phyloP scores from a whole-genome alignment of 2,329 filamentous ascomycete genomes.

The Cladophialophora carrionii region DNA sequence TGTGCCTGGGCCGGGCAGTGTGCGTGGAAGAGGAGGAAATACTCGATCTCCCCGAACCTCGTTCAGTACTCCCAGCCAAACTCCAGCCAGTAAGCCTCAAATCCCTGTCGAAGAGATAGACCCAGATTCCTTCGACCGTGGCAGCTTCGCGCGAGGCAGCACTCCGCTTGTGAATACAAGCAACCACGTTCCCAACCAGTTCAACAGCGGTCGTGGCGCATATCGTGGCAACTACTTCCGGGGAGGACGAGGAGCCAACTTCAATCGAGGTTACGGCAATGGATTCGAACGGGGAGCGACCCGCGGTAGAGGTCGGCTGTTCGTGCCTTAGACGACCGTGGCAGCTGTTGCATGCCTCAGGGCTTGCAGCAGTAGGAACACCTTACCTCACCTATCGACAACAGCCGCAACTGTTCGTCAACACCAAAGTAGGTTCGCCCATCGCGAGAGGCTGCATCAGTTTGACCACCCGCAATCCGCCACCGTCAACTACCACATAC shows the following conservation, averaged over 20 bases:
- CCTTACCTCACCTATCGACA: slow-evolving; percentile 14
- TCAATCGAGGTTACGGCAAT: slow-evolving; percentile 29
- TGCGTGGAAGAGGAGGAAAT: slow-evolving; percentile 24
- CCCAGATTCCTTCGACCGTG: slow-evolving; percentile 53
- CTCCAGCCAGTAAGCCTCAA: slow-evolving; percentile 40
- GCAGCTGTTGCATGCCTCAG: slow-evolving; percentile 10
- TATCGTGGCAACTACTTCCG: slow-evolving; percentile 24
- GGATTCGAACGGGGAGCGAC: slow-evolving; percentile 35
- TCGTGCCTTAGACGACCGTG: slow-evolving; percentile 34
- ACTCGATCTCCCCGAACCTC: slow-evolving; percentile 29
- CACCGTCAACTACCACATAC: slow-evolving; percentile 5
- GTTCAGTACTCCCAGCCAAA: slow-evolving; percentile 30
- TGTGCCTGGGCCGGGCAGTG: slow-evolving; percentile 18
- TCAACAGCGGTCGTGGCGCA: slow-evolving; percentile 23
- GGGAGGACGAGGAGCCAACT: slow-evolving; percentile 25
- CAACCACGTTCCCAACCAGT: slow-evolving; percentile 22
- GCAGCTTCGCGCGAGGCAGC: slow-evolving; percentile 38
- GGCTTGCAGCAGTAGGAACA: slow-evolving; percentile 22
- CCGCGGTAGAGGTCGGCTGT: slow-evolving; percentile 39
- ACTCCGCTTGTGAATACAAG: slow-evolving; percentile 37
- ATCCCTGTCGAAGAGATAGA: slow-evolving; percentile 54
- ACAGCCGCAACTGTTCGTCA: slow-evolving; percentile 4
- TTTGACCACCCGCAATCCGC: slow-evolving; percentile 5
- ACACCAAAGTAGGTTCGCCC: neutral
- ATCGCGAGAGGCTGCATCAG: neutral